Evolutionary conservation across 768 basidiomycete genomes (phyloP).

Genomic region (Phylloporus sp.): DNA sequence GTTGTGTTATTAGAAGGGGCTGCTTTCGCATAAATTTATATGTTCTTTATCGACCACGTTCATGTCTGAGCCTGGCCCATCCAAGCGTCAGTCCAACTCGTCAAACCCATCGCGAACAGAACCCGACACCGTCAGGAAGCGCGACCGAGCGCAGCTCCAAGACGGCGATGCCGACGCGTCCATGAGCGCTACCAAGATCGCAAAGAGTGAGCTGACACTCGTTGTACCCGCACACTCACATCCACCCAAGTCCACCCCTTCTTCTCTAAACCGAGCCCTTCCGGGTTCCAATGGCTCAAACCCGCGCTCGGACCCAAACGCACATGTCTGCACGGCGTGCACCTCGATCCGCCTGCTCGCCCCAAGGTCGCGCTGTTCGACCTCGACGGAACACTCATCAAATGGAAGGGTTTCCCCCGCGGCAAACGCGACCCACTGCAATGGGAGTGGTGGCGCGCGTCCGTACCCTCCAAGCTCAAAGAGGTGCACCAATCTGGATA

Average conservation of each 20-base stretch:
- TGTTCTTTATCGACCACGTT: constrained; percentile 13
- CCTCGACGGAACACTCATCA: constrained; percentile 85
- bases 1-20: constrained; percentile 14
- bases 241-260: constrained; percentile 39
- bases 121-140: constrained; percentile 12
- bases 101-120: constrained; percentile 1
- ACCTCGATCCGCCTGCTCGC: constrained; percentile 32
- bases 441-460: constrained; percentile 68
- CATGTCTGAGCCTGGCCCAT: constrained; percentile 16
- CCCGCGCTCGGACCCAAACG: constrained; percentile 34
- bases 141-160: constrained; percentile 12
- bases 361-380: constrained; percentile 79
- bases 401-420: constrained; percentile 31
- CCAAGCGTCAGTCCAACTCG: constrained; percentile 15
- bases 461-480: constrained; percentile 61
- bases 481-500: constrained; percentile 61
- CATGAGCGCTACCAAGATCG: constrained; percentile 18
- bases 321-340: constrained; percentile 34
- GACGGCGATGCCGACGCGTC: constrained; percentile 15
- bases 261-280: constrained; percentile 30
- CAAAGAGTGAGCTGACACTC: constrained; percentile 21
- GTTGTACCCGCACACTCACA: not conserved
- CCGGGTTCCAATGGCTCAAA: constrained; percentile 32
- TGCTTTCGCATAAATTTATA: constrained; percentile 14
- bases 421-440: constrained; percentile 32